These are phyloP conservation scores for Neolentinus lepideus DNA, from an alignment of 1,284 basidiomycete genomes.

Conservation along the genomic window DNA sequence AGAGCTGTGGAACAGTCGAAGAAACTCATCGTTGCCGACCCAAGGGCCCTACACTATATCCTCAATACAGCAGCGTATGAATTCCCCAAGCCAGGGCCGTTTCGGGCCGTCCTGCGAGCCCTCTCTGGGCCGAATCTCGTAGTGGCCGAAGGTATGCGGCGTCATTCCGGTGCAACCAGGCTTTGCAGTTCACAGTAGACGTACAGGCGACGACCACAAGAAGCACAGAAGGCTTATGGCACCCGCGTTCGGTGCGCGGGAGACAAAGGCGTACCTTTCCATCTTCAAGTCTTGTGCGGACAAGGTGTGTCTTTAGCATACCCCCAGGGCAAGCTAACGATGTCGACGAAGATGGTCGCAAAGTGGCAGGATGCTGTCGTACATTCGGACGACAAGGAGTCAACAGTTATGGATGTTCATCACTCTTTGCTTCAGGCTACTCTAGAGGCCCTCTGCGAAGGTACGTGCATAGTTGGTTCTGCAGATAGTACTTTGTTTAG, in stretches of 20 bases:
- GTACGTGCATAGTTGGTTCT: constrained; percentile 10
- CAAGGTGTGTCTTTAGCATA: constrained; percentile 26
- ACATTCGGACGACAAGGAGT: constrained; percentile 18
- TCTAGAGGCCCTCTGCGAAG: constrained; percentile 28
- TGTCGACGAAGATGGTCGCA: constrained; percentile 2
- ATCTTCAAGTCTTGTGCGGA: constrained; percentile 39
- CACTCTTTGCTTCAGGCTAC: constrained; percentile 23
- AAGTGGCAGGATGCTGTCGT: constrained; percentile 6
- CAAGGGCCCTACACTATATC: neutral
- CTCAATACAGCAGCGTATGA: neutral
- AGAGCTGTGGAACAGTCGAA: neutral
- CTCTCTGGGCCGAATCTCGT: neutral
- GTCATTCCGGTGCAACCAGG: neutral
- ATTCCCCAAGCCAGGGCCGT: neutral
- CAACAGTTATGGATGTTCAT: constrained; percentile 29
- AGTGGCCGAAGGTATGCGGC: neutral
- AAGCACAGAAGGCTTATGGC: constrained; percentile 14
- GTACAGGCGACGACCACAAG: constrained; percentile 13
- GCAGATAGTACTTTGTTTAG: constrained; percentile 10
- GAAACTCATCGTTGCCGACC: neutral
- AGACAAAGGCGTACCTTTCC: constrained; percentile 40
- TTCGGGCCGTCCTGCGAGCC: neutral
- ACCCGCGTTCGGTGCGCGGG: constrained; percentile 22
- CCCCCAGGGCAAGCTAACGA: neutral
- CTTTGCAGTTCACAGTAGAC: neutral